Conservation (phyloP, 2,329 filamentous ascomycete genomes). For the Atkinsonella texensis region DNA sequence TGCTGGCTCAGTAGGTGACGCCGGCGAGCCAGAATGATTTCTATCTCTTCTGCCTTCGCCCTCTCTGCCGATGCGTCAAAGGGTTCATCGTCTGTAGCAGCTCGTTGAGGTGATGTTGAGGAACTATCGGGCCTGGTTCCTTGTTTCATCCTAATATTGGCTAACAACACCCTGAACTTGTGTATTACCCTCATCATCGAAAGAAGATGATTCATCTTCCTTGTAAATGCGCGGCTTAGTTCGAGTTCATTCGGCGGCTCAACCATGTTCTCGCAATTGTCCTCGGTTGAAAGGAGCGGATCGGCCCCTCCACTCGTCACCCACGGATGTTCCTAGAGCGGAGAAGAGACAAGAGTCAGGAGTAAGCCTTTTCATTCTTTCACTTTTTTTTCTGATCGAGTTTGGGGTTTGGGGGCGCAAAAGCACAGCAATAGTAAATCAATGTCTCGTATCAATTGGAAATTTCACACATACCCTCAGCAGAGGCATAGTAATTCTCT, state of each 20-base stretch:
- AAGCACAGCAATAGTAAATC: neutral
- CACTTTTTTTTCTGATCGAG: neutral
- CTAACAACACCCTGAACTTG: constrained; percentile 71
- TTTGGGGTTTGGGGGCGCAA: no score
- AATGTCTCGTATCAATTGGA: neutral
- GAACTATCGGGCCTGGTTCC: constrained; percentile 1
- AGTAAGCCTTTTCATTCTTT: no score
- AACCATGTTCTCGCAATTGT: constrained; percentile 73
- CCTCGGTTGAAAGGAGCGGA: constrained; percentile 64
- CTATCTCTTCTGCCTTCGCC: constrained; percentile 35
- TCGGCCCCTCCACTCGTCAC: constrained; percentile 74
- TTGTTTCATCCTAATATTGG: constrained; percentile 15
- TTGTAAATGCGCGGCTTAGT: constrained; percentile 80
- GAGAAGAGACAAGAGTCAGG: neutral
- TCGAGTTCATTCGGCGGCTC: constrained; percentile 83
- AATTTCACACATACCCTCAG: constrained; percentile 52
- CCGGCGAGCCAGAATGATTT: constrained; percentile 35
- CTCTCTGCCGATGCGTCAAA: constrained; percentile 19
- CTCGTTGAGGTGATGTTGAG: neutral
- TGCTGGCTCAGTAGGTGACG: constrained; percentile 25
- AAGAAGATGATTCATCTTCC: constrained; percentile 75
- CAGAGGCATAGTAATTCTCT: constrained; percentile 71
- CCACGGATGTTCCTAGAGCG: constrained; percentile 71
- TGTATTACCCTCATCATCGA: constrained; percentile 86
- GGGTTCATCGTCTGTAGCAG: neutral